phyloP scores from a whole-genome alignment of 2,329 filamentous ascomycete genomes.

The Paraconiothyrium brasiliense region DNA sequence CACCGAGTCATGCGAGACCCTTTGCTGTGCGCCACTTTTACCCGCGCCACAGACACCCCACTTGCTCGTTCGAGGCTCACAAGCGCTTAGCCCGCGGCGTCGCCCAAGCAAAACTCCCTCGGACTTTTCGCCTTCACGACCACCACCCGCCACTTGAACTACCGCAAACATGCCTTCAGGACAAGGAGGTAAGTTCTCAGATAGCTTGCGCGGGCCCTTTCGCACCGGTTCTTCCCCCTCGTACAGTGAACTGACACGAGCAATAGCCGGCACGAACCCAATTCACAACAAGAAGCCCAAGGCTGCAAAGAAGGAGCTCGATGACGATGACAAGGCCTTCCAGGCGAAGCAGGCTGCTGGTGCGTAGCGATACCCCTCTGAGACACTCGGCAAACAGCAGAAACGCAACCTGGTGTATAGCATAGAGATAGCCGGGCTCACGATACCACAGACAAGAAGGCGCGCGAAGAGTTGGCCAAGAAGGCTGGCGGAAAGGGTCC shows the following conservation, averaged over 20 bases:
- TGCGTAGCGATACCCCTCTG: conserved; percentile 57
- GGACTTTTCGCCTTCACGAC: conserved; percentile 6
- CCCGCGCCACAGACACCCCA: conserved; percentile 12
- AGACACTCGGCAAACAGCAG: background rate
- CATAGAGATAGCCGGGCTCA: conserved; percentile 13
- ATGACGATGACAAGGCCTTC: conserved; percentile 86
- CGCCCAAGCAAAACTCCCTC: conserved; percentile 14
- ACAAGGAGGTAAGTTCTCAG: conserved; percentile 54
- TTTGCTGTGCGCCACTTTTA: conserved; percentile 15
- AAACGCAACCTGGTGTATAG: background rate
- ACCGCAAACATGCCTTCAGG: conserved; percentile 59
- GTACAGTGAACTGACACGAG: background rate
- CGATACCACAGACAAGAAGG: conserved; percentile 65
- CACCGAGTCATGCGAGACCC: background rate
- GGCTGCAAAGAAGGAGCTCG: conserved; percentile 77
- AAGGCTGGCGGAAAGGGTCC: conserved; percentile 80
- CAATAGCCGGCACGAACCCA: conserved; percentile 61
- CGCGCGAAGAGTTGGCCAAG: conserved; percentile 70
- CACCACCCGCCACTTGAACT: conserved; percentile 12
- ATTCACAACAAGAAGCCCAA: conserved; percentile 81
- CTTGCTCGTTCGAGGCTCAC: conserved; percentile 19
- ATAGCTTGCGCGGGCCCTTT: background rate
- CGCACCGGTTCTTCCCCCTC: background rate
- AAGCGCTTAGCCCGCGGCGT: conserved; percentile 22
- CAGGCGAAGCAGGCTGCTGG: conserved; percentile 85